A percentile compares a stretch with the other conserved stretches of the same genome.
phyloP scores from a whole-genome alignment of 257 asterid species.

The Petunia axillaris region DNA sequence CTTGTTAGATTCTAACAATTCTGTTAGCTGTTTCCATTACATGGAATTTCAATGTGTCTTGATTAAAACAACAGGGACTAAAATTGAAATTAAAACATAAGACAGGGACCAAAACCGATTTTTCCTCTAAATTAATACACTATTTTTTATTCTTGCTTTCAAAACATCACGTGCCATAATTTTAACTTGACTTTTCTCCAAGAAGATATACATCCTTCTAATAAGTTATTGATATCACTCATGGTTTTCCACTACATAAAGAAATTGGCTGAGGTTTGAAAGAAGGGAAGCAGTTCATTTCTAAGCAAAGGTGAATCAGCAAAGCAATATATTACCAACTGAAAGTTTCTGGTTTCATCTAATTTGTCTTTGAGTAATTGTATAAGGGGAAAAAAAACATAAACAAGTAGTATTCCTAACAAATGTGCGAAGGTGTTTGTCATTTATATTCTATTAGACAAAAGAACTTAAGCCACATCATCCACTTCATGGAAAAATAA shows the following conservation, averaged over 20 bases:
- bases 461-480: not conserved
- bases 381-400: no score
- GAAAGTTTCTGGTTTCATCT: no score
- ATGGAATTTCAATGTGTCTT: not conserved
- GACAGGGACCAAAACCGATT: not conserved
- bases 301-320: not conserved
- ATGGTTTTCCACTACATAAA: not conserved
- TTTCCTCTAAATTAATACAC: not conserved
- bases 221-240: not conserved
- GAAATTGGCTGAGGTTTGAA: not conserved
- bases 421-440: not conserved
- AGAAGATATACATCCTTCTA: not conserved
- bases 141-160: not conserved
- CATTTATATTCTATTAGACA: not conserved
- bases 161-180: conserved; percentile 3
- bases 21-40: not conserved
- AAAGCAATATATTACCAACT: not conserved
- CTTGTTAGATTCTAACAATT: not conserved
- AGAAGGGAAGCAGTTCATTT: not conserved
- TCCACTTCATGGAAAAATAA: not conserved
- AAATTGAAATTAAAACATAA: not conserved
- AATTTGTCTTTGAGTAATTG: no score
- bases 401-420: not conserved
- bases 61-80: not conserved
- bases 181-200: not conserved